Evolutionary conservation across 768 basidiomycete species (phyloP), one percentile per base, ranked within the genome.

Genomic region (Boletales sp.): DNA sequence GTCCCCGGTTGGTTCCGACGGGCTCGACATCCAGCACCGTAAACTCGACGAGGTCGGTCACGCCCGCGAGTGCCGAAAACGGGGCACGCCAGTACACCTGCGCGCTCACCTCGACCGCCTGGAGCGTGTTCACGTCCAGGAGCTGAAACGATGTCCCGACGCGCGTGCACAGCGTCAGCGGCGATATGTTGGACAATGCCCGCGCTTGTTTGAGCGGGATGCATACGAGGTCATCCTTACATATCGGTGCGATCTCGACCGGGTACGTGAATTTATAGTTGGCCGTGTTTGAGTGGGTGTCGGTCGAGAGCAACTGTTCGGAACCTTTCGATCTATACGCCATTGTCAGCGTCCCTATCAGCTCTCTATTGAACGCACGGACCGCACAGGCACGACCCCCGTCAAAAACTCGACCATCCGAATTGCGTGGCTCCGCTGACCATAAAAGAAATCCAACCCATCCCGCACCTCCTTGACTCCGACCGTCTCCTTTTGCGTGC

Each of bases 221-320:
- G 65, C 90, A 92, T 18, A 98, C 87, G 24, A 99, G 81, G 69
- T 99, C 97, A 65, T 98, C 97, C 67, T 97, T 97, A 76, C 97
- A 99, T 48, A 99, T 83, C 0, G 97, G 94, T 5, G 87, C 82
- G 63, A 99, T 97, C 71, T 98, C 95, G 57, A 98, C 90, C 5
- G 94, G 97, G 75, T 92, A 98, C 5, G 94, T 93, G 70, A 90
- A 94, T 71, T 95, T 98, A 79, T 90, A 97, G 71, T 91, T 97
- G 31, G 95, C 89, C 4, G 94, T 97, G 56, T 81, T 82, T 42
- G 87, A 82, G 68, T 99, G 95, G 2, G 87, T 92, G 66, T 99
- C 97, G 19, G 86, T 76, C 8, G 94, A 97, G 29, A 98, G 79
- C 9, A 99, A 76, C 66, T 97, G 97, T 68, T 98, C 97, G 2